phyloP scores from a whole-genome alignment of 495 filamentous ascomycete species.

The Hypoxylon perforatum region DNA sequence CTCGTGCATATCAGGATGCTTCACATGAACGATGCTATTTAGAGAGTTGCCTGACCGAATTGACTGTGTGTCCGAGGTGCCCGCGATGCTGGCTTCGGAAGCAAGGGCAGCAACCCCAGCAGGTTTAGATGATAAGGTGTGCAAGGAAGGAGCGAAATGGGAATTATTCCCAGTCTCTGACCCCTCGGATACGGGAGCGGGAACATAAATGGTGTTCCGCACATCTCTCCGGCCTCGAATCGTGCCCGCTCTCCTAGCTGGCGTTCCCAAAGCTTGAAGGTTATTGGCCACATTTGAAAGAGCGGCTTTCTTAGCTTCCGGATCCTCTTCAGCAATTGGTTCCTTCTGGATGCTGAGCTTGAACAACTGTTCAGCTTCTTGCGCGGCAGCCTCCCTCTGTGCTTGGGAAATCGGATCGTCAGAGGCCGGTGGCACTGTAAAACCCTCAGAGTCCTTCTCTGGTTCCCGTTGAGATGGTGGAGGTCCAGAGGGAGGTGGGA shows the following conservation, averaged over 20 bases:
- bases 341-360: slow-evolving; percentile 93
- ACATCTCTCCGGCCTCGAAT: slow-evolving; percentile 91
- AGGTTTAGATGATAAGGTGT: slow-evolving; percentile 56
- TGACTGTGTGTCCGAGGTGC: slow-evolving; percentile 85
- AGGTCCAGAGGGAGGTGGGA: slow-evolving; percentile 58
- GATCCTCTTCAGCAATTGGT: slow-evolving; percentile 92
- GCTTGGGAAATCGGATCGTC: slow-evolving; percentile 87
- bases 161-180: slow-evolving; percentile 51
- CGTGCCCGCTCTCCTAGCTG: slow-evolving; percentile 76
- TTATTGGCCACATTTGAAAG: slow-evolving; percentile 92
- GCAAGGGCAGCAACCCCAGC: slow-evolving; percentile 57
- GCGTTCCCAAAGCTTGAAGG: slow-evolving; percentile 66
- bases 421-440: slow-evolving; percentile 72
- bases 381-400: slow-evolving; percentile 77
- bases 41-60: slow-evolving; percentile 88
- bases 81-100: slow-evolving; percentile 62
- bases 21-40: slow-evolving; percentile 68
- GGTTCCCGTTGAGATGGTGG: slow-evolving; percentile 57
- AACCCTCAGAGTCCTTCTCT: slow-evolving; percentile 71
- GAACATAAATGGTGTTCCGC: slow-evolving; percentile 85
- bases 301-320: slow-evolving; percentile 82
- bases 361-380: slow-evolving; percentile 76
- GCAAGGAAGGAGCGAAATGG: slow-evolving; percentile 52
- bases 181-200: slow-evolving; percentile 56
- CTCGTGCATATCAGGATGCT: slow-evolving; percentile 84